Evolutionary conservation across 306 rosid species (phyloP).

Genomic region (Cucumis cinereus): DNA sequence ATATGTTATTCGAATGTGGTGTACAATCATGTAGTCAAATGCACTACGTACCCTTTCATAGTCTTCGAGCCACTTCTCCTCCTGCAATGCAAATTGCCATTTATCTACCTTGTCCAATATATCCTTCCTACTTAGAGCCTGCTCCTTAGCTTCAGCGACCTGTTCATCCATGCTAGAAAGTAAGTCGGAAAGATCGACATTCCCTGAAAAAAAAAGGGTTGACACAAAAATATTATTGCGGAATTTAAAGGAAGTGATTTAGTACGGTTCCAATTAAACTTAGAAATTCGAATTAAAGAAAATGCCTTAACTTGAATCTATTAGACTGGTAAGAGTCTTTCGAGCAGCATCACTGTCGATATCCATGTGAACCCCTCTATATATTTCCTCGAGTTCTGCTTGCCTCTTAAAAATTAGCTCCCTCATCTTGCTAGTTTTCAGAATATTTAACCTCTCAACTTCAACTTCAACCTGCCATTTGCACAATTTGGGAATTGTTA

Average conservation of each 20-base stretch:
- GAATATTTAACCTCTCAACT: constrained; percentile 54
- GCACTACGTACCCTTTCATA: constrained; percentile 63
- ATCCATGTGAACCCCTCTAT: constrained; percentile 73
- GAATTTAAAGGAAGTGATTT: background rate
- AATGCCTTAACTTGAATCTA: constrained; percentile 53
- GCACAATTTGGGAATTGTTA: constrained; percentile 5
- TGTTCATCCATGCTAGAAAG: constrained; percentile 84
- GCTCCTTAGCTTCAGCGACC: constrained; percentile 65
- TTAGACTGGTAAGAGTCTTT: constrained; percentile 42
- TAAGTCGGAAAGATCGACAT: constrained; percentile 42
- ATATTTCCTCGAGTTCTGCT: constrained; percentile 74
- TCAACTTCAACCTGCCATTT: constrained; percentile 44
- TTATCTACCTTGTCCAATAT: constrained; percentile 82
- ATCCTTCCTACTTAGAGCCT: constrained; percentile 80
- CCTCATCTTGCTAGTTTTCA: constrained; percentile 76
- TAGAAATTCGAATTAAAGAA: background rate
- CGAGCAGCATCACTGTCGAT: constrained; percentile 55
- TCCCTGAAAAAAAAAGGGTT: constrained; percentile 35
- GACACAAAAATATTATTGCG: background rate
- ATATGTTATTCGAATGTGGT: background rate
- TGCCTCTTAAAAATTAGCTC: constrained; percentile 76
- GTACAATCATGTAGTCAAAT: background rate
- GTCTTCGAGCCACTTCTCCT: constrained; percentile 94
- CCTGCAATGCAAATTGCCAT: constrained; percentile 73
- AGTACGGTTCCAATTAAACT: background rate